Evolutionary conservation across 2,329 filamentous ascomycete species (phyloP).

Genomic region (Cladophialophora bantiana): DNA sequence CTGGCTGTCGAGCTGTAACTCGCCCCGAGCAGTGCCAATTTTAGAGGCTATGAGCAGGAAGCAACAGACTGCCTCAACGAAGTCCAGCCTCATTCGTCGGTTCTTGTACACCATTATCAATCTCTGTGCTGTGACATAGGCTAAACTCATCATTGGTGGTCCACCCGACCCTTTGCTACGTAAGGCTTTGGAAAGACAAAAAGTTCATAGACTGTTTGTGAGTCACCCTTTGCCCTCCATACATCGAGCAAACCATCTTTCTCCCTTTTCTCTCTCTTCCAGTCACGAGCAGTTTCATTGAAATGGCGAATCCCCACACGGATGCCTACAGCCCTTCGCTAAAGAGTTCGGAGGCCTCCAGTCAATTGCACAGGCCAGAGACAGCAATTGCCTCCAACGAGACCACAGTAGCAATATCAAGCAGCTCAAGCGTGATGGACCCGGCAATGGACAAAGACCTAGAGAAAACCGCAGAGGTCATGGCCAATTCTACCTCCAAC

Average conservation of each 20-base stretch:
- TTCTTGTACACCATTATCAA: conserved; percentile 6
- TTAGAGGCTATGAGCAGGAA: not conserved
- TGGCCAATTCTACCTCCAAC: conserved; percentile 8
- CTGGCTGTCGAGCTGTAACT: not conserved
- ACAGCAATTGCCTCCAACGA: not conserved
- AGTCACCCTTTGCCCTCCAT: not conserved
- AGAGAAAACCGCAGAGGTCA: conserved; percentile 16
- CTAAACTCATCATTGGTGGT: not conserved
- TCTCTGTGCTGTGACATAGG: not conserved
- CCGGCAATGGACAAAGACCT: conserved; percentile 22
- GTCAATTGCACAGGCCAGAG: not conserved
- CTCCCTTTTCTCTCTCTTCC: not conserved
- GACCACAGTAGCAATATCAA: not conserved
- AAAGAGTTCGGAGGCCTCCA: not conserved
- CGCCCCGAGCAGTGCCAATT: not conserved
- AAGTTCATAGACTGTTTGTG: not conserved
- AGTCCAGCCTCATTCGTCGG: not conserved
- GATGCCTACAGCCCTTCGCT: not conserved
- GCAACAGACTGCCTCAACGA: not conserved
- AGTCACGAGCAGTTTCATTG: not conserved
- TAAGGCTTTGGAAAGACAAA: not conserved
- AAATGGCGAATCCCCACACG: not conserved
- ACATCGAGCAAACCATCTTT: not conserved
- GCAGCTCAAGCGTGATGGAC: conserved; percentile 4
- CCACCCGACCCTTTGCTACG: not conserved